Percentiles rank a stretch among this genome's conserved stretches.
phyloP scores from a whole-genome alignment of 2,329 filamentous ascomycete genomes.

The Rutstroemia sp. region DNA sequence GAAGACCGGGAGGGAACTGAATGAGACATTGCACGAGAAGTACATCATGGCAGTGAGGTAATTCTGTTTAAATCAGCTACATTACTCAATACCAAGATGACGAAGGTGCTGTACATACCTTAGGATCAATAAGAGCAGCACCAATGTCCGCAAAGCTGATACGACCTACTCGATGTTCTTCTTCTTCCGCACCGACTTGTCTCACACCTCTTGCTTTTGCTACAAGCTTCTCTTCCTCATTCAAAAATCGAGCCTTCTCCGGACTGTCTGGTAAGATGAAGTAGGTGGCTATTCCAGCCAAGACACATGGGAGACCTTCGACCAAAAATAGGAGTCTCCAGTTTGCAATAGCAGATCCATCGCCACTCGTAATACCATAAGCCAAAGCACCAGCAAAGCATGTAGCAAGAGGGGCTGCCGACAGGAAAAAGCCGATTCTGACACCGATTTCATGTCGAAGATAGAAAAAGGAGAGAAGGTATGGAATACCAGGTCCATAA shows the following conservation, averaged over 20 bases:
- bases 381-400: constrained; percentile 63
- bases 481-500: constrained; percentile 32
- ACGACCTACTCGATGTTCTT: constrained; percentile 39
- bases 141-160: constrained; percentile 40
- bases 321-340: constrained; percentile 62
- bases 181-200: constrained; percentile 42
- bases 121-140: constrained; percentile 39
- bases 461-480: constrained; percentile 41
- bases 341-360: constrained; percentile 38
- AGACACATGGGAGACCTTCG: constrained; percentile 53
- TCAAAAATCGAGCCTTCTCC: constrained; percentile 42
- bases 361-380: constrained; percentile 59
- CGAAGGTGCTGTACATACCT: constrained; percentile 22
- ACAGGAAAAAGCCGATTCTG: constrained; percentile 64
- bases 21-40: constrained; percentile 57
- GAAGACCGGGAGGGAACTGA: constrained; percentile 57
- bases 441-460: constrained; percentile 56
- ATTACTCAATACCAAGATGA: neutral
- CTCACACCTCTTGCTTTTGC: constrained; percentile 45
- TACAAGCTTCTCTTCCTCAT: constrained; percentile 39
- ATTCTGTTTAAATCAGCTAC: constrained; percentile 13
- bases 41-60: constrained; percentile 39
- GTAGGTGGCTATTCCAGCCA: constrained; percentile 47
- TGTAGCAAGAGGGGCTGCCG: constrained; percentile 55
- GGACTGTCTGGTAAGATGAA: constrained; percentile 47